Evolutionary conservation across 1,284 basidiomycete genomes (phyloP), one percentile per base, ranked within the genome.

Genomic region (Baeospora myosura): DNA sequence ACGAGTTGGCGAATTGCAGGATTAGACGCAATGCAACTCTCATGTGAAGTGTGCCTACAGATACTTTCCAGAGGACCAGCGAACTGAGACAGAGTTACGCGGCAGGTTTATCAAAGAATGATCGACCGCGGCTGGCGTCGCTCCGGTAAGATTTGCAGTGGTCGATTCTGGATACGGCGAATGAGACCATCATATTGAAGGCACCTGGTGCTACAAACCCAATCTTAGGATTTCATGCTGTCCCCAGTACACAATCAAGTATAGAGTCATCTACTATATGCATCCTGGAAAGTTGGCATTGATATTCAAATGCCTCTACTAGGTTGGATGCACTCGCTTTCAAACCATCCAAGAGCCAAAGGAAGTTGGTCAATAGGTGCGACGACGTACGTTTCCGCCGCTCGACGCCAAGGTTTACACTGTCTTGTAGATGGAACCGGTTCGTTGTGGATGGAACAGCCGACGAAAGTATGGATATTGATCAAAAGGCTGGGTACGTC

Each of bases 191-290:
- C 17, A n/a, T 29, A 7, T 40, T 7, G 32, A 33, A 73, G 71
- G 71, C 3, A 71, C 67, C 18, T 90, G 81, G 60, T 79, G 86
- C 55, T 89, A 87, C 60, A 90, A 89, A 51, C 91, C 92, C 2
- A 80, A 94, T 59, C 71, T 93, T 63, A 74, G 67, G 48, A 62
- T 66, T 5, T 87, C 90, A 3, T 97, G 94, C 58, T 97, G 94
- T 58, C 89, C 92, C 0, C 88, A 91, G 49, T 95, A 94, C 57
- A 90, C 92, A 0, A 96, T 96, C 60, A 85, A 78, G 77, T 87
- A 51, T 39, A 64, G 56, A 21, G 38, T 38, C 43, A 37, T 32
- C 28, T 34, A 14, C 40, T 38, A 31, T 30, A 21, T n/a, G n/a
- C n/a, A n/a, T n/a, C n/a, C n/a, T n/a, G n/a, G n/a, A n/a, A n/a